Conservation (phyloP, 2,329 filamentous ascomycete genomes). For the Neofusicoccum laricinum region DNA sequence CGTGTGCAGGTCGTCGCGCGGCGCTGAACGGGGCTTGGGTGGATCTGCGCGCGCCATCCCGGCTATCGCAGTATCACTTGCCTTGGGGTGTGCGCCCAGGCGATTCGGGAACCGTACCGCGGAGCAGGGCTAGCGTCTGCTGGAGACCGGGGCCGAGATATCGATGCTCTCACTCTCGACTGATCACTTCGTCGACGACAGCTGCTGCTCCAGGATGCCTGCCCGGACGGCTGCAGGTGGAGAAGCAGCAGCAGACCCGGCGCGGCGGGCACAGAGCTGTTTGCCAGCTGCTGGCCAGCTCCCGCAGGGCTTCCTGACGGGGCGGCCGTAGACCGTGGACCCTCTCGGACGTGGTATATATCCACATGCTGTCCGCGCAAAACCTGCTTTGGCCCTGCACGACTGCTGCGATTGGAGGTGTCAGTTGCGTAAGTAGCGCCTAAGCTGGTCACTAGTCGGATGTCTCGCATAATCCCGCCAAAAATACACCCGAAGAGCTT, state of each 20-base stretch:
- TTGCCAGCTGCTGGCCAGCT: too few species aligned
- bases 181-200: neutral
- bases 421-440: conserved; percentile 10
- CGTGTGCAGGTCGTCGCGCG: neutral
- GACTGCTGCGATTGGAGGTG: neutral
- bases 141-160: neutral
- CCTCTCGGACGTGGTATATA: neutral
- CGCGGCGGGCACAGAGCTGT: neutral
- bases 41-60: neutral
- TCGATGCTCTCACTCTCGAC: neutral
- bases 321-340: neutral
- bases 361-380: neutral
- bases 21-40: neutral
- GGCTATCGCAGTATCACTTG: neutral
- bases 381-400: conserved; percentile 1
- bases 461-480: conserved; percentile 12
- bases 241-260: neutral
- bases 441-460: neutral
- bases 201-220: neutral
- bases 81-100: neutral
- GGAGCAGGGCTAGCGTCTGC: neutral
- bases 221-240: neutral
- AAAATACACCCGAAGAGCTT: neutral
- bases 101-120: neutral
- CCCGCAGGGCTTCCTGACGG: too few species aligned